Evolutionary conservation across 1,139 yeast species (phyloP).

Genomic region (Debaryomycetaceae sp.): DNA sequence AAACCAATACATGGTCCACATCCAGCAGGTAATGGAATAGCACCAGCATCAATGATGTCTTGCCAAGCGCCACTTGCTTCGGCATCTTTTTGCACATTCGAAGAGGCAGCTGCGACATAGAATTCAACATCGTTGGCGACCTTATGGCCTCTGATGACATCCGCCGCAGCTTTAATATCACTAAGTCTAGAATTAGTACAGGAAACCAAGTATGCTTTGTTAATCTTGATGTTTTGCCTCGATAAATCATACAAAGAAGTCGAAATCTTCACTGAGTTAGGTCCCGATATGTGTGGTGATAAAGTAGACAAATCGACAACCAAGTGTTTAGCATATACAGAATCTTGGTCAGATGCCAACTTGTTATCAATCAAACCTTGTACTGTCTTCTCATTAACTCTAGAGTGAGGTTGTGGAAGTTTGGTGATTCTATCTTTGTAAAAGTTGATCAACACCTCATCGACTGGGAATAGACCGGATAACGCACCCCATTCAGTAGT

Average conservation of each 20-base stretch:
- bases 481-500: constrained; percentile 99
- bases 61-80: constrained; percentile 92
- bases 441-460: constrained; percentile 69
- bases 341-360: constrained; percentile 64
- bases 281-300: constrained; percentile 93
- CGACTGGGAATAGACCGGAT: constrained; percentile 95
- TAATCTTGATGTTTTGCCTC: constrained; percentile 65
- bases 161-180: constrained; percentile 94
- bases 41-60: constrained; percentile 84
- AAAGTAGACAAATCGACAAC: constrained; percentile 77
- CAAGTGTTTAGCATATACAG: constrained; percentile 83
- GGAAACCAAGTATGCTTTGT: constrained; percentile 96
- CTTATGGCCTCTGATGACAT: constrained; percentile 72
- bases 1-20: constrained; percentile 99
- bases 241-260: constrained; percentile 75
- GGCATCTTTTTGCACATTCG: constrained; percentile 89
- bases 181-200: constrained; percentile 94
- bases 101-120: constrained; percentile 96
- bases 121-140: constrained; percentile 89
- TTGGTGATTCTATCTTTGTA: constrained; percentile 63
- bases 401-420: constrained; percentile 80
- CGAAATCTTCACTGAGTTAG: constrained; percentile 92
- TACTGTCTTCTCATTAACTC: constrained; percentile 66
- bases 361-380: constrained; percentile 43
- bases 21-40: constrained; percentile 94